Conservation (phyloP, 805 yeast species). For the Wickerhamomyces ciferrii region DNA sequence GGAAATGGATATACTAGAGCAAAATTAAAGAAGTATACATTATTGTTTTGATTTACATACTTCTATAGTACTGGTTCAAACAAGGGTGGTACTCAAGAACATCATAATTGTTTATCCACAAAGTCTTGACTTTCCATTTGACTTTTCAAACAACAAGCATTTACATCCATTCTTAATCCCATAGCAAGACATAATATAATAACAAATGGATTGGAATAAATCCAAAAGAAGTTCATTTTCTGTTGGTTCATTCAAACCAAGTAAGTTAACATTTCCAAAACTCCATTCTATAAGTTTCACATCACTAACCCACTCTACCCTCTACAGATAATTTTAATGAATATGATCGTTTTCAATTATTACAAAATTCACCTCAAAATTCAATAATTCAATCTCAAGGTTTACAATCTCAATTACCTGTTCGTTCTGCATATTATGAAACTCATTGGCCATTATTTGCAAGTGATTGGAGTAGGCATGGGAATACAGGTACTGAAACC, state of each 20-base stretch:
- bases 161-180: background rate
- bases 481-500: conserved; percentile 33
- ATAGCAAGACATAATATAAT: background rate
- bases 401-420: conserved; percentile 16
- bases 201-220: conserved; percentile 19
- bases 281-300: too few relatives aligned
- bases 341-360: conserved; percentile 9
- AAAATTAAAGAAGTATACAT: too few relatives aligned
- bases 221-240: conserved; percentile 23
- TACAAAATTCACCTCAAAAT: conserved; percentile 5
- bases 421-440: conserved; percentile 38
- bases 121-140: too few relatives aligned
- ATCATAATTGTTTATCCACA: too few relatives aligned
- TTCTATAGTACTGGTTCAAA: too few relatives aligned
- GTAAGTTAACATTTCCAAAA: too few relatives aligned
- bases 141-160: too few relatives aligned
- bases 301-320: background rate
- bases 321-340: conserved; percentile 4
- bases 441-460: conserved; percentile 45
- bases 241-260: conserved; percentile 16
- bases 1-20: background rate
- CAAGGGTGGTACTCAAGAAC: too few relatives aligned
- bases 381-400: conserved; percentile 5
- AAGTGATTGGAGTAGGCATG: conserved; percentile 45
- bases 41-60: too few relatives aligned